Evolutionary conservation across 2,329 filamentous ascomycete genomes (phyloP), one percentile per base, ranked within the genome.

Genomic region (Sclerotinia borealis): DNA sequence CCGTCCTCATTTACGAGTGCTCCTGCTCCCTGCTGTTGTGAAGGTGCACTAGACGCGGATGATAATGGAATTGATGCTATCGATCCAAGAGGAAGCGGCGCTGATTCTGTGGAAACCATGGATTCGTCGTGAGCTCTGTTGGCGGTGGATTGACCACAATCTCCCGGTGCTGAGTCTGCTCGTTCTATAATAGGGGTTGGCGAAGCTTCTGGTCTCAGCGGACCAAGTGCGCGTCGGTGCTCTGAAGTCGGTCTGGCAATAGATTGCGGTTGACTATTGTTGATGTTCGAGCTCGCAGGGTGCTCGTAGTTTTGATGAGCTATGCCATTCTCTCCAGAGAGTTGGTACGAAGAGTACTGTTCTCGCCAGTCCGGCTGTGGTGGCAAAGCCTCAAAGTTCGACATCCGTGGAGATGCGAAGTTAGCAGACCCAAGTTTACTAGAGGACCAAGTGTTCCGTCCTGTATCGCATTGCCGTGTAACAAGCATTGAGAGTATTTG

Each of bases 1-100:
- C 81, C 51, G 81, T 82, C 70, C 79, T 82, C 69, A 76, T 71
- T 63, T 69, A 66, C n/a, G 58, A 68, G 43, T 73, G 73, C n/a
- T 76, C 77, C 41, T 79, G n/a, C 39, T 45, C 27, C 54, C 34
- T 58, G 54, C 25, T 79, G 64, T 76, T 77, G 48, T 71, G 74
- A 34, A 76, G 77, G 68, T 62, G 72, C 51, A 73, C 69, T 58
- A 25, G 79, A 77, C 55, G 72, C 73, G 5, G 79, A 76, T 65
- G 74, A 76, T 51, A 78, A 70, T n/a, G 76, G 71, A 58, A 77
- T 78, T n/a, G 77, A 75, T 54, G 72, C 74, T 60, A 79, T 74
- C n/a, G 71, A 71, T 15, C 54, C 70, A 45, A 72, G 64, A 15
- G 78, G 75, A 59, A 79, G 67, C 45, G 73, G 73, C 15, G 76